Base-by-base conservation (phyloP, 2,329 filamentous ascomycete genomes). In the Macrophomina phaseolina region DNA sequence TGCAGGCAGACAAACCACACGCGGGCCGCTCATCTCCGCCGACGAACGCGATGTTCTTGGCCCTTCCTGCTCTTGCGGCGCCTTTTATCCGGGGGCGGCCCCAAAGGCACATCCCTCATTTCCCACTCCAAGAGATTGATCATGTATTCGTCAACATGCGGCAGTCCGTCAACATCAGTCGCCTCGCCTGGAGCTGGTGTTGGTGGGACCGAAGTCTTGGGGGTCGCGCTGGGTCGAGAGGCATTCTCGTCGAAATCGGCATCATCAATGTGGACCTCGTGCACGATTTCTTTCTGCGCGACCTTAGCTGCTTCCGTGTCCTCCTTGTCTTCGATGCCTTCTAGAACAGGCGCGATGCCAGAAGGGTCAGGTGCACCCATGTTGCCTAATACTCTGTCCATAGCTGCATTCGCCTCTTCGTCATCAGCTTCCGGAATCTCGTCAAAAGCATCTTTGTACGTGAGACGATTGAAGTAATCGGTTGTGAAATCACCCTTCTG, bases 401-500 rank as follows among this genome's bases (percentile, higher is more conserved):
- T 91, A 4, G 93, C 93, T 5, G 89, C 90, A 67, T 90, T 91
- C 2, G 91, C 91, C 8, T 69, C 68, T 14, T 53, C 60, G 46
- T 70, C 67, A 14, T 64, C 58, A 5, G 60, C 53, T 12, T 84
- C 81, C 16, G 65, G 56, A 8, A 67, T 63, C 38, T 86, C 85
- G 64, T 85, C 86, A 32, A 92, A 83, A 61, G 91, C 89, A 68
- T 92, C 91, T 45, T 87, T 85, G 61, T 90, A 89, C 2, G 86
- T 82, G 51, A 91, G 83, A 72, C 90, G 93, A 73, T 93, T 93
- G 80, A 97, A 94, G 77, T 97, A 94, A 74, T 99, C 95, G 0
- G 95, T 99, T 0, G 94, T 99, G 77, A 99, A 99, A 71, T 94
- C 93, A 69, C 95, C 95, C 77, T 98, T 95, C 76, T 99, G 96